phyloP scores from a whole-genome alignment of 805 yeast genomes.

The Yarrowia sp. region DNA sequence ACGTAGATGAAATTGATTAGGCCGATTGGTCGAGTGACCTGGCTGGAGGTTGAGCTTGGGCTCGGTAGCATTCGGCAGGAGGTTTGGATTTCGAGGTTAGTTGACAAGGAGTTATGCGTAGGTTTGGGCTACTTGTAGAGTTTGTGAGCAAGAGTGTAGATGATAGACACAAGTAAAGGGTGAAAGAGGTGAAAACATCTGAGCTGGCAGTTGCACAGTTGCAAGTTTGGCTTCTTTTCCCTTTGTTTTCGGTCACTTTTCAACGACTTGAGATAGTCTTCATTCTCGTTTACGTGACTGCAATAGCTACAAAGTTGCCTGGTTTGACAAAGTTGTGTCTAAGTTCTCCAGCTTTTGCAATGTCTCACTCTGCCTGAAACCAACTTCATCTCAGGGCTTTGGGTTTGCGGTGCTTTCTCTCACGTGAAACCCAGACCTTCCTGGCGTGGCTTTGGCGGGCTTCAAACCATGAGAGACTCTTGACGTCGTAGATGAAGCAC shows the following conservation, averaged over 20 bases:
- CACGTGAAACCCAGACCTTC: constrained; percentile 5
- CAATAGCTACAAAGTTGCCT: too few species aligned
- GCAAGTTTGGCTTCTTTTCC: too few species aligned
- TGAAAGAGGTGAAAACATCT: too few species aligned
- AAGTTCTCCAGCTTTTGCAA: not conserved
- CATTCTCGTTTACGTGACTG: too few species aligned
- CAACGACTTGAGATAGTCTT: too few species aligned
- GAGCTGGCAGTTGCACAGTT: too few species aligned
- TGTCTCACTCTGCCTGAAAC: not conserved
- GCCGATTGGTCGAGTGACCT: constrained; percentile 19
- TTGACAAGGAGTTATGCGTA: not conserved
- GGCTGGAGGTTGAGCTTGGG: not conserved
- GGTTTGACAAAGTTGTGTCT: not conserved
- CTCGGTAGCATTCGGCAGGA: not conserved
- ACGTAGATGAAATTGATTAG: constrained; percentile 7
- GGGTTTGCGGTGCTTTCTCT: constrained; percentile 5
- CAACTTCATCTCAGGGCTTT: constrained; percentile 17
- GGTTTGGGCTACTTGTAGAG: not conserved
- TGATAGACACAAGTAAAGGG: not conserved
- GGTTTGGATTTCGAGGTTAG: not conserved
- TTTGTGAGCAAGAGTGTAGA: not conserved
- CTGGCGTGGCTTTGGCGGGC: not conserved
- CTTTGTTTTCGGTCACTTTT: too few species aligned
- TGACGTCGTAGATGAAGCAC: not conserved
- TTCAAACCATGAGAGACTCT: not conserved